Percentiles rank a stretch among this genome's conserved stretches.
Evolutionary conservation across 2,329 filamentous ascomycete genomes (phyloP).

Genomic region (Myriosclerotinia scirpicola): DNA sequence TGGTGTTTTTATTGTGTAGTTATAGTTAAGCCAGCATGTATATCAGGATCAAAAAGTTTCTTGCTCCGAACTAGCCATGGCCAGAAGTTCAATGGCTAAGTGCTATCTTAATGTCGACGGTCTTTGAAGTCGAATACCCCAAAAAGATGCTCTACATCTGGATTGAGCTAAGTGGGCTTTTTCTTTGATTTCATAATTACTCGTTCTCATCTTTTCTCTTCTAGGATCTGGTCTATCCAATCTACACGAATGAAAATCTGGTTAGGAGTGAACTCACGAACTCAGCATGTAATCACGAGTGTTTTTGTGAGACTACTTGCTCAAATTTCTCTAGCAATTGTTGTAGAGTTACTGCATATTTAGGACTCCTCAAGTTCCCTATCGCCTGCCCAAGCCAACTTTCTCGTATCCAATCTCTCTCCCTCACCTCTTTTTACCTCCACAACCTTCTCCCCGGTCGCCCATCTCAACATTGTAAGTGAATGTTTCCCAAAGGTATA

Average conservation of each 20-base stretch:
- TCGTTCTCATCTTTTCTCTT: background rate
- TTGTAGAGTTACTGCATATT: background rate
- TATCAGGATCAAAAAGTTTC: background rate
- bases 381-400: conserved; percentile 35
- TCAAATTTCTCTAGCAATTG: background rate
- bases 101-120: background rate
- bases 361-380: conserved; percentile 15
- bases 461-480: conserved; percentile 63
- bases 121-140: too few relatives aligned
- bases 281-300: background rate
- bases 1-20: background rate
- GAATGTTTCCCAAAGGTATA: conserved; percentile 70
- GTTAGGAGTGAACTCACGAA: too few relatives aligned
- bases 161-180: background rate
- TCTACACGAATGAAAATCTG: background rate
- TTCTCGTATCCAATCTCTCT: conserved; percentile 34
- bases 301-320: too few relatives aligned
- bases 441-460: conserved; percentile 37
- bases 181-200: background rate
- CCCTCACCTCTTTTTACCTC: conserved; percentile 34
- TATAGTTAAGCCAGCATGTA: background rate
- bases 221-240: background rate
- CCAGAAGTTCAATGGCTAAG: background rate
- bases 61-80: too few relatives aligned
- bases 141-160: too few relatives aligned